Evolutionary conservation across 169 alveolate species (phyloP), one percentile per base, ranked within the genome.

Genomic region (Cryptosporidium canis): DNA sequence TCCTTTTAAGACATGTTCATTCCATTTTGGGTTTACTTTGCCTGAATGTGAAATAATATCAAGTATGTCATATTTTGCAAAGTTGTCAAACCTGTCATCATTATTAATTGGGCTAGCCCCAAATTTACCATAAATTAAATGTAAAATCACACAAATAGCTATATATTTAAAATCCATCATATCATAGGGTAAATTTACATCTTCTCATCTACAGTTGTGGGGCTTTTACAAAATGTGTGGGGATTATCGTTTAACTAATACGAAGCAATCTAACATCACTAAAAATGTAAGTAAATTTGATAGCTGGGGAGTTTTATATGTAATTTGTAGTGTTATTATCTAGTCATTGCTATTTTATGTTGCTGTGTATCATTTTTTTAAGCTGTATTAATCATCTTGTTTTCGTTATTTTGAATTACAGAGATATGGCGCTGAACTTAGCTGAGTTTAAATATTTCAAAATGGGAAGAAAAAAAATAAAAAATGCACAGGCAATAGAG

Each of bases 381-480:
- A 3, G 8, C 24, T 51, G 63, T 4, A 51, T 51, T 51, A 21
- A 21, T 14, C 1, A 51, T 14, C 8, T 6, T 0, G n/a, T 47
- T 2, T 47, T 51, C 24, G 5, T 2, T 7, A 21, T 51, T 18
- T 48, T n/a, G 63, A 24, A 21, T 51, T 14, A 51, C 8, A 3
- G 8, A 51, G 8, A 21, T 51, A 51, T 51, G 63, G 63, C 63
- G 63, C 63, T n/a, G 24, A 51, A 2, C 33, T 1, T 3, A 21
- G 14, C 41, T 37, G 29, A 66, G 2, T 37, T 37, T 35, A 31
- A 35, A n/a, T 66, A 16, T 16, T 66, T 66, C 14, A 35, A 66
- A 66, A 67, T 67, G 83, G 83, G 83, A 35, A 67, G 83, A 45
- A 67, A 18, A 67, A 67, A 44, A 67, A 44, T 43, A 8, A 29